A percentile compares a stretch with the other conserved stretches of the same genome.
These are phyloP conservation scores for Sparassis latifolia DNA, from an alignment of 1,284 basidiomycete genomes.

Conservation along the genomic window DNA sequence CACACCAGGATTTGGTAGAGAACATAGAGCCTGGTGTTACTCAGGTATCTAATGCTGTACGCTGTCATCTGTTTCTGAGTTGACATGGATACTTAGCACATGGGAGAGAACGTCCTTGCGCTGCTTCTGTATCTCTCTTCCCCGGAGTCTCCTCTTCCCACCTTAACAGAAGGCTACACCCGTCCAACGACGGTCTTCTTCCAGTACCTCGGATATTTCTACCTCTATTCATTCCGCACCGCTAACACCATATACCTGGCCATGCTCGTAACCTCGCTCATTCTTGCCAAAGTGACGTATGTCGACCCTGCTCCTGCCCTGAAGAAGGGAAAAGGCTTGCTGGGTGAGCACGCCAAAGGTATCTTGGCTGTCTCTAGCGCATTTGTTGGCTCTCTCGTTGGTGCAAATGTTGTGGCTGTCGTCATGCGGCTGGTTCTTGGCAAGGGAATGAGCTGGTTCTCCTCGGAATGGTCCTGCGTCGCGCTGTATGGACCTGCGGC, in stretches of 20 bases:
- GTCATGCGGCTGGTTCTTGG: constrained; percentile 63
- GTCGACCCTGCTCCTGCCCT: constrained; percentile 29
- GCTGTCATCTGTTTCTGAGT: background rate
- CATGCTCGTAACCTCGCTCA: constrained; percentile 41
- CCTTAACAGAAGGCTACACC: constrained; percentile 47
- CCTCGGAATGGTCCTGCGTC: constrained; percentile 65
- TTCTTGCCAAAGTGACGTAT: constrained; percentile 33
- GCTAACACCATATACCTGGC: constrained; percentile 68
- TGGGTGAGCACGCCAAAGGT: constrained; percentile 36
- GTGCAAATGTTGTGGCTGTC: constrained; percentile 70
- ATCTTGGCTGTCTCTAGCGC: constrained; percentile 40
- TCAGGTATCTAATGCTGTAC: constrained; percentile 33
- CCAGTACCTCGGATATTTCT: constrained; percentile 61
- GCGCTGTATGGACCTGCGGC: constrained; percentile 77
- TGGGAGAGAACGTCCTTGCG: constrained; percentile 87
- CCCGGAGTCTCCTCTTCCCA: constrained; percentile 54
- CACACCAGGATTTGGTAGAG: constrained; percentile 62
- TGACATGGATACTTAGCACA: constrained; percentile 52
- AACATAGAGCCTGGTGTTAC: constrained; percentile 79
- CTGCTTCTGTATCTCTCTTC: constrained; percentile 80
- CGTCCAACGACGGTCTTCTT: constrained; percentile 74
- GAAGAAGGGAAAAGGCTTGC: constrained; percentile 30
- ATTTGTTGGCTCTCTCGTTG: constrained; percentile 51
- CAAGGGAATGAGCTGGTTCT: constrained; percentile 77
- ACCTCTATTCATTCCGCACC: constrained; percentile 68